Evolutionary conservation across 768 basidiomycete species (phyloP).

Genomic region (Exidia glandulosa): DNA sequence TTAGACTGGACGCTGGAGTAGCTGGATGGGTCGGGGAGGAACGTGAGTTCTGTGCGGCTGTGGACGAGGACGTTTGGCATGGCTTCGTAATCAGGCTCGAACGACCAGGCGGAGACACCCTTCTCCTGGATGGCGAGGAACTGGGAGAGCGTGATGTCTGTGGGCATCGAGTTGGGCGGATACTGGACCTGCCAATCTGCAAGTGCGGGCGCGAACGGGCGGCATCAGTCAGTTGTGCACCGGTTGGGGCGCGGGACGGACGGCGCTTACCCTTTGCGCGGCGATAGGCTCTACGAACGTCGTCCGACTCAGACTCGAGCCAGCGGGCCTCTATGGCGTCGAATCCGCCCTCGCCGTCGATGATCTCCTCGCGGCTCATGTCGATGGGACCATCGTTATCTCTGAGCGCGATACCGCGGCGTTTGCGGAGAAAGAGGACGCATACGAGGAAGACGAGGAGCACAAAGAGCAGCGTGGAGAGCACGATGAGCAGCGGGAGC

Average conservation of each 20-base stretch:
- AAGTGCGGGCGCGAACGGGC: constrained; percentile 2
- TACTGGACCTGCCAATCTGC: constrained; percentile 77
- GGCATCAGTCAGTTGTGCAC: neutral
- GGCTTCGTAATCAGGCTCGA: constrained; percentile 97
- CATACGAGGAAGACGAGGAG: constrained; percentile 86
- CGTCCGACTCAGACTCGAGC: constrained; percentile 74
- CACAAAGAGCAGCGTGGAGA: constrained; percentile 86
- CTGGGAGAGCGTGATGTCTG: constrained; percentile 96
- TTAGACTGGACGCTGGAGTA: constrained; percentile 95
- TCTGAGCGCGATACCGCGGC: constrained; percentile 65
- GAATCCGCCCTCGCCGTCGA: constrained; percentile 87
- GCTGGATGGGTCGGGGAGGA: constrained; percentile 91
- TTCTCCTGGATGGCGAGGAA: constrained; percentile 99
- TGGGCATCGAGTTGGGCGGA: constrained; percentile 91
- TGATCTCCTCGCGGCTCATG: constrained; percentile 82
- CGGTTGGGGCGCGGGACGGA: neutral
- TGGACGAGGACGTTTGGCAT: constrained; percentile 88
- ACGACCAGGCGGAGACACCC: constrained; percentile 98
- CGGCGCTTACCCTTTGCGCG: constrained; percentile 69
- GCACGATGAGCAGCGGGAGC: constrained; percentile 86
- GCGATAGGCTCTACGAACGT: constrained; percentile 55
- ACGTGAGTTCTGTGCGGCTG: constrained; percentile 93
- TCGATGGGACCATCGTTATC: constrained; percentile 91
- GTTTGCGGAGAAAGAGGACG: constrained; percentile 69
- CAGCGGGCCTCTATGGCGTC: constrained; percentile 87